Conservation (phyloP, 2,329 filamentous ascomycete species). For the Pyrenochaeta sp. region DNA sequence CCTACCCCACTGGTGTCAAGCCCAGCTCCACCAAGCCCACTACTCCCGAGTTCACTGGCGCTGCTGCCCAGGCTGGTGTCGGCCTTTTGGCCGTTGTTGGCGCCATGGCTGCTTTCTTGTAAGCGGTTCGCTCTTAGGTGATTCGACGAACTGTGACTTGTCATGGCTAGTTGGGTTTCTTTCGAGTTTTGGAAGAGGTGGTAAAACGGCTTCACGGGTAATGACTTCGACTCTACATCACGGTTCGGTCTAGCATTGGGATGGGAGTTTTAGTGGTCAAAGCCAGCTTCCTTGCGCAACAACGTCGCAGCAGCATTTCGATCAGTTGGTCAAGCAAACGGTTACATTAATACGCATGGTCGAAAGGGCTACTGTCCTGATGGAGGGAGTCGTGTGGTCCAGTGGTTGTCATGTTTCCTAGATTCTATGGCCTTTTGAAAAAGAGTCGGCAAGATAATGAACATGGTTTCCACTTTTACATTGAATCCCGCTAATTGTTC, state of each 20-base stretch:
- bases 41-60: slow-evolving; percentile 57
- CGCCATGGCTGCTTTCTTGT: slow-evolving; percentile 54
- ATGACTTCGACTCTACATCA: slow-evolving; percentile 42
- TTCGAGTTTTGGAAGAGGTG: slow-evolving; percentile 20
- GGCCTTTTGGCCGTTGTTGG: slow-evolving; percentile 62
- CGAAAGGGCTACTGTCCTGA: slow-evolving; percentile 37
- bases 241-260: slow-evolving; percentile 43
- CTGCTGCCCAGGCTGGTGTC: slow-evolving; percentile 60
- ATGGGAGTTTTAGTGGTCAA: slow-evolving; percentile 40
- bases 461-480: slow-evolving; percentile 42
- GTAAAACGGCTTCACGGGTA: slow-evolving; percentile 39
- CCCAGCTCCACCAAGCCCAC: slow-evolving; percentile 39
- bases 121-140: slow-evolving; percentile 32
- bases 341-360: slow-evolving; percentile 44
- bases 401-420: slow-evolving; percentile 43
- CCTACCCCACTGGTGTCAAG: slow-evolving; percentile 29
- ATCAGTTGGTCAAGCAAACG: slow-evolving; percentile 41
- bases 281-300: slow-evolving; percentile 31
- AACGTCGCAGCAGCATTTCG: slow-evolving; percentile 41
- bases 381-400: slow-evolving; percentile 47
- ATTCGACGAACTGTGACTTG: slow-evolving; percentile 10
- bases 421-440: slow-evolving; percentile 29
- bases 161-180: slow-evolving; percentile 11
- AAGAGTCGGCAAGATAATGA: slow-evolving; percentile 40
- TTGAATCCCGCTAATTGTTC: slow-evolving; percentile 3